Evolutionary conservation across 2,329 filamentous ascomycete genomes (phyloP), one percentile per base, ranked within the genome.

Genomic region (Aphanocladium album): DNA sequence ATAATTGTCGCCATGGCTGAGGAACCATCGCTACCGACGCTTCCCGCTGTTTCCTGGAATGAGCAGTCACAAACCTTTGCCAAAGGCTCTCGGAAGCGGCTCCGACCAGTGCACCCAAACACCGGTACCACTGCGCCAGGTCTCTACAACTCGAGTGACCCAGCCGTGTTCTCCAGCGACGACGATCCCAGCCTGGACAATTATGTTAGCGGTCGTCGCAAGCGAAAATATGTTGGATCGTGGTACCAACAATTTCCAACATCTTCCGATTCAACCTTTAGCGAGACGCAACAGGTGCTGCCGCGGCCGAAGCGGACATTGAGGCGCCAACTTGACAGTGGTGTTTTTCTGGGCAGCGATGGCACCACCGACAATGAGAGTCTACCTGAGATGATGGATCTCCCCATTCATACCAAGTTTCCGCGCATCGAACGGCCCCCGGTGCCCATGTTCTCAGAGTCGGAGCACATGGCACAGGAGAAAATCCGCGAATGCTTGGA

Each of bases 111-210:
- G 35, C 52, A 61, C 41, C 50, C 60, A 14, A 52, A 52, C 49
- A 54, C 61, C 23, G 61, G 57, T 27, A 60, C 33, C 25, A 52
- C 55, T 17, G 56, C 50, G 43, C 50, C 50, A n/a, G 56, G 51
- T 5, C 27, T 60, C 25, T 59, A 58, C 69, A 85, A 86, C 69
- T 90, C 87, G 21, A 90, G 88, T 68, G 88, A 91, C 67, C 87
- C 87, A 3, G 81, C 85, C 53, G 72, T 90, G 27, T 91, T 91
- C 72, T 90, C 87, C 4, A 88, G 85, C 70, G 88, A 91, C 62
- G 87, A 90, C 67, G 87, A 89, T 61, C 85, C 85, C 2, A 82
- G 83, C 1, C 71, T 87, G 52, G 86, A 89, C 62, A 87, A 88
- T 66, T 89, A 89, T 67, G 75, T 79, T 25, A 75, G 81, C 52